A percentile compares a stretch with the other conserved stretches of the same genome.
Conservation (phyloP, 176 grass and related monocot species). For the Phoenix roebelenii region DNA sequence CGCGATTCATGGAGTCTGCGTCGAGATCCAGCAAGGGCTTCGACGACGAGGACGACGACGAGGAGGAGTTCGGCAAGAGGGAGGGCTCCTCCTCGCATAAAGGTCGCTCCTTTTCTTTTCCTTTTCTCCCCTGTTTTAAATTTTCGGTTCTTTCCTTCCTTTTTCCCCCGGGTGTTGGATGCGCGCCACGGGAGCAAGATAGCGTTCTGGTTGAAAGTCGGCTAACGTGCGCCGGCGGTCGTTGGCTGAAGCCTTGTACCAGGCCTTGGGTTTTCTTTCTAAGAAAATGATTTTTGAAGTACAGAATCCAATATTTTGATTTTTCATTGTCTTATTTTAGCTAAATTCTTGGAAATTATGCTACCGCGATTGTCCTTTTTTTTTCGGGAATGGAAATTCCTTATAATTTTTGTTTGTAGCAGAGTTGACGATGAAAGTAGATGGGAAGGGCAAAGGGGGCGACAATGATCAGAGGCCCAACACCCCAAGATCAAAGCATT, state of each 20-base stretch:
- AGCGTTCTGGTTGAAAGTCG: too few species aligned
- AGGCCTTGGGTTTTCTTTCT: too few species aligned
- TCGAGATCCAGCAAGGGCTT: constrained; percentile 91
- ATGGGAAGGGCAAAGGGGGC: constrained; percentile 63
- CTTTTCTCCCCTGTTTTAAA: constrained; percentile 18
- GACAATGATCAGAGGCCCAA: constrained; percentile 65
- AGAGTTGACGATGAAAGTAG: constrained; percentile 40
- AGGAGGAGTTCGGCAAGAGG: constrained; percentile 51
- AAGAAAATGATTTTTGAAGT: too few species aligned
- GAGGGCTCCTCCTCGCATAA: constrained; percentile 80
- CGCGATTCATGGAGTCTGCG: constrained; percentile 57
- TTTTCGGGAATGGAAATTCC: background rate
- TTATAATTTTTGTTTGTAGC: constrained; percentile 13
- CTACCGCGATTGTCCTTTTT: too few species aligned
- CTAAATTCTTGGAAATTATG: too few species aligned
- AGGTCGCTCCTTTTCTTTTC: constrained; percentile 27
- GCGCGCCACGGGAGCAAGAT: too few species aligned
- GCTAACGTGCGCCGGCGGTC: too few species aligned
- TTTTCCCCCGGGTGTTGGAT: background rate
- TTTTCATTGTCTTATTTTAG: too few species aligned
- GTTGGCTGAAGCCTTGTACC: too few species aligned
- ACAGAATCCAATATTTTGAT: too few species aligned
- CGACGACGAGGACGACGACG: constrained; percentile 65
- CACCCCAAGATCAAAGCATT: constrained; percentile 92
- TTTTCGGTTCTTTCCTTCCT: background rate